A percentile compares a stretch with the other conserved stretches of the same genome.
These are phyloP conservation scores for Tephrocybe sp. DNA, from an alignment of 768 basidiomycete species.

Conservation along the genomic window DNA sequence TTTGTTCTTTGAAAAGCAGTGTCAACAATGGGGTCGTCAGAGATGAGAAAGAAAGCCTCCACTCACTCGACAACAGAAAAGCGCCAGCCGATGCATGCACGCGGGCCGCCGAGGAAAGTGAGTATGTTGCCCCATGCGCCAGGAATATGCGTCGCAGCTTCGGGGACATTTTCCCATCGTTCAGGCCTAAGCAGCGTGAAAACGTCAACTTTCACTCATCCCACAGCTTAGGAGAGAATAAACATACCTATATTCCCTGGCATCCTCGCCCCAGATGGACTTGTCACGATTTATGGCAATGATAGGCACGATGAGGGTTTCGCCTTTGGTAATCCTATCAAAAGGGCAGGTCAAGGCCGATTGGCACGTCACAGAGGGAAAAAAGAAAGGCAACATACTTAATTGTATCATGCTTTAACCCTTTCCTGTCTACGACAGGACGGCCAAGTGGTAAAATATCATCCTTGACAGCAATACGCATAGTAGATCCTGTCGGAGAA, in stretches of 20 bases:
- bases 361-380: neutral
- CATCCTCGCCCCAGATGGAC: conserved; percentile 62
- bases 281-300: conserved; percentile 47
- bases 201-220: neutral
- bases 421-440: conserved; percentile 42
- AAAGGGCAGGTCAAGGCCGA: too few species aligned
- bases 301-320: conserved; percentile 47
- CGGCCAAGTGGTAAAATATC: conserved; percentile 47
- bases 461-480: conserved; percentile 45
- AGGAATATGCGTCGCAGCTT: conserved; percentile 42
- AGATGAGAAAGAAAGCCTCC: neutral
- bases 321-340: conserved; percentile 39
- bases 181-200: conserved; percentile 51
- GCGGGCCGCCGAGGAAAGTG: conserved; percentile 55
- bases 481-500: conserved; percentile 41
- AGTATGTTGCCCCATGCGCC: conserved; percentile 59
- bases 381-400: conserved; percentile 23
- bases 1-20: conserved; percentile 25
- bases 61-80: conserved; percentile 54
- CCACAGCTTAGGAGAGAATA: neutral
- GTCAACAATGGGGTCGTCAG: neutral
- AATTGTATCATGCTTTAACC: conserved; percentile 36
- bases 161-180: conserved; percentile 52
- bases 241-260: conserved; percentile 52
- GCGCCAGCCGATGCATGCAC: conserved; percentile 39